Conservation (phyloP, 768 basidiomycete species). For the Auricularia sp. region DNA sequence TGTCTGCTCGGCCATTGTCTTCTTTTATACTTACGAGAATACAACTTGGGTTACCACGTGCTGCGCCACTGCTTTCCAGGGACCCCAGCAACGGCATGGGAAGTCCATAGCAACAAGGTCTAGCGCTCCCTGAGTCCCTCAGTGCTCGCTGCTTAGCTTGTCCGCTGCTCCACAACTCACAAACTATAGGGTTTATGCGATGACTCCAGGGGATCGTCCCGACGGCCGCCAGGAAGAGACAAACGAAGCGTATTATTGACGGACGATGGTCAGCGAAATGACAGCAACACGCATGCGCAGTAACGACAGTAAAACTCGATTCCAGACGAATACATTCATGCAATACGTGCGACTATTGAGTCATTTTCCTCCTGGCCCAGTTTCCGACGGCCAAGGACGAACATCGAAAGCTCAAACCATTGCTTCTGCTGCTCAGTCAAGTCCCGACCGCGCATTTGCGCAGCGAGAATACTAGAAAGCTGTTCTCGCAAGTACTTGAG, state of each 20-base stretch:
- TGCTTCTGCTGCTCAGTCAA: conserved; percentile 46
- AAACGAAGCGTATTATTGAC: too few relatives aligned
- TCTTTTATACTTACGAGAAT: not conserved
- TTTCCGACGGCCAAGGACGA: conserved; percentile 36
- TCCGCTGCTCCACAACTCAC: too few relatives aligned
- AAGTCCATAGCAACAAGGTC: not conserved
- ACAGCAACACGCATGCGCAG: too few relatives aligned
- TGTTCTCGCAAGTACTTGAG: conserved; percentile 69
- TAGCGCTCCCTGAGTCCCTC: too few relatives aligned
- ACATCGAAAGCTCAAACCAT: conserved; percentile 69
- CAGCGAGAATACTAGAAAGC: conserved; percentile 47
- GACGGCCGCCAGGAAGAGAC: too few relatives aligned
- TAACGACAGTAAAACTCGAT: too few relatives aligned
- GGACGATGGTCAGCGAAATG: too few relatives aligned
- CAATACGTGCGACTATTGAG: not conserved
- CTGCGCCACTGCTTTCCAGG: not conserved
- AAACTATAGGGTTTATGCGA: too few relatives aligned
- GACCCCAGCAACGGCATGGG: not conserved
- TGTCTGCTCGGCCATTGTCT: not conserved
- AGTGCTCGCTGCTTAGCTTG: too few relatives aligned
- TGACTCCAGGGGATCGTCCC: too few relatives aligned
- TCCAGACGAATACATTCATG: too few relatives aligned
- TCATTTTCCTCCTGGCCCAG: conserved; percentile 27
- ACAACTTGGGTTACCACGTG: not conserved
- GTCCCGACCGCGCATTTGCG: conserved; percentile 54